Evolutionary conservation across 2,329 filamentous ascomycete species (phyloP), one percentile per base, ranked within the genome.

Genomic region (Plectosphaerella sp.): DNA sequence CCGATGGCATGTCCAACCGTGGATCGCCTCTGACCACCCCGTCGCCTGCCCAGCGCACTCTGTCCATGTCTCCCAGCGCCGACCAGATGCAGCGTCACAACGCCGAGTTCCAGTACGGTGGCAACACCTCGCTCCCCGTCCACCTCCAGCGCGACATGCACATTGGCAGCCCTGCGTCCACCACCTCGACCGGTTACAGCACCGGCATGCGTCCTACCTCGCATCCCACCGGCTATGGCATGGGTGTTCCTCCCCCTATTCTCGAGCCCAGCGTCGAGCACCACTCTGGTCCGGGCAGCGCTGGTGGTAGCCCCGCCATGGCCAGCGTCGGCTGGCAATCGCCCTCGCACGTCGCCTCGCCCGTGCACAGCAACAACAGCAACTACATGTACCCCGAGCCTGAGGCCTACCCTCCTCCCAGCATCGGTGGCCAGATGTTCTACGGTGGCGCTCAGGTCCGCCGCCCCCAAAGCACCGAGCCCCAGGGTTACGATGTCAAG

Each of bases 251-350:
- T 22, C 89, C 90, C 2, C 85, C 88, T 47, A 91, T 89, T 15
- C 77, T 97, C 49, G 93, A 97, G 72, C 91, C 92, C 24, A 92
- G 83, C 67, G 80, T 90, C 56, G 90, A 93, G 66, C 86, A 43
- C 7, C 86, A 88, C 61, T 77, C 83, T 3, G 83, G 80, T 2
- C 68, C 75, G 48, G 79, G 79, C 51, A 96, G 89, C 65, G 86
- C 82, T n/a, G 84, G 77, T 52, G 88, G 89, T 50, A 96, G 91
- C 68, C 92, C 93, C 48, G 92, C 97, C 68, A 90, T 96, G 84
- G 72, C 74, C 56, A 84, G 80, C 55, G 80, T 90, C 56, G 88
- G 89, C 51, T 97, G 93, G 92, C 88, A 91, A 59, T 95, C 91
- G 5, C 91, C 91, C 4, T 83, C 86, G 2, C 88, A 92, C 59